Base-by-base conservation (phyloP, 257 asterid species). In the Solanum ahanhuiri region DNA sequence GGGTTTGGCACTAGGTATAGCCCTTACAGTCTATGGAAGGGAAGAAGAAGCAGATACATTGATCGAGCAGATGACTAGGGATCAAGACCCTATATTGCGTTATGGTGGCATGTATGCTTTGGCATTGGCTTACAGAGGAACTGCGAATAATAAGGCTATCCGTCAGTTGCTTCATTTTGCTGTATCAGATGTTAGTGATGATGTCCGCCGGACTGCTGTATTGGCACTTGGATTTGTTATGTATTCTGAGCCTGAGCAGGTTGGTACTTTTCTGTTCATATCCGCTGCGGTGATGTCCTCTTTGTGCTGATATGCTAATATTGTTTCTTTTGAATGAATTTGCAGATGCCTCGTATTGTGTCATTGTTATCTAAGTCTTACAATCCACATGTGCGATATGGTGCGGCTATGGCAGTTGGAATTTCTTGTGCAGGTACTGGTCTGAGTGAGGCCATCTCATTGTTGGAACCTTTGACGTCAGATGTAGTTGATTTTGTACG, bases 391-490 rank as follows among this genome's bases (percentile, higher is more conserved):
- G 99, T 97, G 81, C 94, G 99, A 43, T 95, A 97, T 86, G 99
- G 99, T 88, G 98, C 99, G 12, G 99, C 99, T 69, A 82, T 97
- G 88, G 99, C 99, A 2, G 99, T 97, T 33, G 99, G 99, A 81
- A 94, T 97, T 90, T 94, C 99, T 35, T 97, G 99, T 87, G 99
- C 99, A 1, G 99, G 99, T 79, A 97, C 98, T 45, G 99, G 99
- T 84, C 91, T 97, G 88, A 92, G 98, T 48, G 98, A 95, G 92
- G 99, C 99, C 89, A 94, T 97, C 90, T 95, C 99, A 37, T 81
- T 97, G 94, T 93, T 97, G 30, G 98, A 94, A 93, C 99, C 99
- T 86, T 89, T 97, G 93, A 95, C 98, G 9, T 94, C 96, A 67
- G 99, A 97, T 90, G 98, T 94, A 9, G 98, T 94, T 37, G 99